These are phyloP conservation scores for Verticillium klebahnii DNA, from an alignment of 2,329 filamentous ascomycete genomes.

Conservation along the genomic window DNA sequence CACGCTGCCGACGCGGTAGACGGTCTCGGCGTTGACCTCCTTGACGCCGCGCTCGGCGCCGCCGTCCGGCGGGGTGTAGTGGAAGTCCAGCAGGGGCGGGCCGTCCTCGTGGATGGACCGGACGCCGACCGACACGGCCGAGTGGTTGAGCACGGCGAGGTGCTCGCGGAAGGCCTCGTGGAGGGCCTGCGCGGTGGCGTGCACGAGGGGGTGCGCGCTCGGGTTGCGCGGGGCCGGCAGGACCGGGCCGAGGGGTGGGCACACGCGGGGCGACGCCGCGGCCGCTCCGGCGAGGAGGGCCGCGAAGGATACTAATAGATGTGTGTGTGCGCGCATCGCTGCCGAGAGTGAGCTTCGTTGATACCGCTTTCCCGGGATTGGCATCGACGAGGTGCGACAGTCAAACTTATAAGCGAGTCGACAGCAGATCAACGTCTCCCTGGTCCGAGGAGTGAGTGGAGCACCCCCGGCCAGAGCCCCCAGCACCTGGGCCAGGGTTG, in stretches of 20 bases:
- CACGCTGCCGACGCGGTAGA: constrained; percentile 37
- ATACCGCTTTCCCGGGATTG: too few relatives aligned
- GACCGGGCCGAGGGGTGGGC: constrained; percentile 10
- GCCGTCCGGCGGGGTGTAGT: constrained; percentile 15
- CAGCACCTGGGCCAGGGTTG: too few relatives aligned
- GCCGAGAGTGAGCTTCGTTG: too few relatives aligned
- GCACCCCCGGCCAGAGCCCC: too few relatives aligned
- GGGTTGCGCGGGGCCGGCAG: constrained; percentile 7
- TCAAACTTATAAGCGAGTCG: too few relatives aligned
- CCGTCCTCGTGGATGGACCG: constrained; percentile 17
- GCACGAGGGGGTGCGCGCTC: constrained; percentile 8
- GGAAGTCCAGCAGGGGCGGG: constrained; percentile 17
- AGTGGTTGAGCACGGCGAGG: constrained; percentile 12
- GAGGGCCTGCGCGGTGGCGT: constrained; percentile 6
- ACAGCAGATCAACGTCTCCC: too few relatives aligned
- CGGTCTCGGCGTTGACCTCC: constrained; percentile 22
- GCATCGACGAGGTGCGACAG: too few relatives aligned
- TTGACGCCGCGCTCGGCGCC: constrained; percentile 14
- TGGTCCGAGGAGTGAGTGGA: too few relatives aligned
- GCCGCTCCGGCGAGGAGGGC: neutral
- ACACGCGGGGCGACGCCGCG: constrained; percentile 2
- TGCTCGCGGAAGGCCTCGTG: constrained; percentile 4
- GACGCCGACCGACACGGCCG: constrained; percentile 19
- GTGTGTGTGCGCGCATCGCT: too few relatives aligned
- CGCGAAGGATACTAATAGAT: neutral